These are phyloP conservation scores for Auricularia auricula-judae DNA, from an alignment of 768 basidiomycete species.

Conservation along the genomic window DNA sequence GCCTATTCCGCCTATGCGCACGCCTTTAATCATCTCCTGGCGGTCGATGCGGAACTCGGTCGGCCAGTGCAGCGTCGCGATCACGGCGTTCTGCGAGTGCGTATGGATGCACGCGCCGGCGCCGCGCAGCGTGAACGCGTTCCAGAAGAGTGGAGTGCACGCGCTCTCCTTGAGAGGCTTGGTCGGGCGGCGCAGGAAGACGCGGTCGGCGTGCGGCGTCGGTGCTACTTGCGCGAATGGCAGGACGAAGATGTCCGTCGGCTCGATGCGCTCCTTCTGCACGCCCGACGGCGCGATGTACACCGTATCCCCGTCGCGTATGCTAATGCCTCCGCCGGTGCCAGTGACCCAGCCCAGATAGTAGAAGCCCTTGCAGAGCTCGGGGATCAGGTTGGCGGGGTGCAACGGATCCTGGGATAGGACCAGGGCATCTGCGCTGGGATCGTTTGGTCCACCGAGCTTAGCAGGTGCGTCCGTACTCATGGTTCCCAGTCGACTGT, in stretches of 20 bases:
- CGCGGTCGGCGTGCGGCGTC: conserved; percentile 54
- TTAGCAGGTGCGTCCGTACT: neutral
- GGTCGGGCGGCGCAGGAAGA: conserved; percentile 67
- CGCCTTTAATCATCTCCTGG: conserved; percentile 94
- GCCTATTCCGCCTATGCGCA: conserved; percentile 67
- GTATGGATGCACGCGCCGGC: conserved; percentile 88
- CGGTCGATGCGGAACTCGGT: conserved; percentile 71
- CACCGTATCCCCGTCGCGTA: conserved; percentile 64
- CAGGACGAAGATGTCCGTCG: conserved; percentile 79
- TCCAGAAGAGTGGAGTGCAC: conserved; percentile 89
- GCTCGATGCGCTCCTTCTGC: conserved; percentile 79
- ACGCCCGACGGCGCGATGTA: conserved; percentile 85
- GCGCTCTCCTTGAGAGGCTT: conserved; percentile 71
- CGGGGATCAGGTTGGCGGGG: conserved; percentile 88
- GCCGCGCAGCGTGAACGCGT: conserved; percentile 67
- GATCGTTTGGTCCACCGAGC: neutral
- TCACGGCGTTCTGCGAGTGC: conserved; percentile 82
- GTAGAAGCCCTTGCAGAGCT: conserved; percentile 77
- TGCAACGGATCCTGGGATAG: conserved; percentile 51
- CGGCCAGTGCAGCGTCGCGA: conserved; percentile 72
- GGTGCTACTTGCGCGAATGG: conserved; percentile 58
- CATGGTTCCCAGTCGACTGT: too few species aligned
- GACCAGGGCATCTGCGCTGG: conserved; percentile 36
- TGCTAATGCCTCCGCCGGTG: conserved; percentile 74
- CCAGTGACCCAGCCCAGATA: conserved; percentile 88